Conservation (phyloP, 1,284 basidiomycete species). For the Lentinus polychrous region DNA sequence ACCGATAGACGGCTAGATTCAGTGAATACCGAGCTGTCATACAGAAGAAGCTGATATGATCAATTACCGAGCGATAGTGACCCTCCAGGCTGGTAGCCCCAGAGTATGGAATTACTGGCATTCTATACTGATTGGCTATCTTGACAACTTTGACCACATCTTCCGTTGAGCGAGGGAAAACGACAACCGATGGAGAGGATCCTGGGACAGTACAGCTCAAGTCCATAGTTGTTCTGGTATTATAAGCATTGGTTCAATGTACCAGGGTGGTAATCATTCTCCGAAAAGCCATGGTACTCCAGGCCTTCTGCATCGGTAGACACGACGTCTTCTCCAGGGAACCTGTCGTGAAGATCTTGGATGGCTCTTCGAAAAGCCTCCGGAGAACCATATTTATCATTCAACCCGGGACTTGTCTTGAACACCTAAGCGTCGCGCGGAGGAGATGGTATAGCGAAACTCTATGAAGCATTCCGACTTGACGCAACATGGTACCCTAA, state of each 20-base stretch:
- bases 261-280: slow-evolving; percentile 51
- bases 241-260: too few relatives aligned
- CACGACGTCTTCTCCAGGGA: slow-evolving; percentile 35
- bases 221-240: too few relatives aligned
- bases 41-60: too few relatives aligned
- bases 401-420: slow-evolving; percentile 12
- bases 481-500: too few relatives aligned
- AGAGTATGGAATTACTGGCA: slow-evolving; percentile 51
- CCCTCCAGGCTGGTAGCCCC: slow-evolving; percentile 57
- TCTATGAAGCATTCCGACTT: too few relatives aligned
- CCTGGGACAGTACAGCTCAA: too few relatives aligned
- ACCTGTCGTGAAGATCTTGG: slow-evolving; percentile 34
- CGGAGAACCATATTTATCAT: slow-evolving; percentile 35
- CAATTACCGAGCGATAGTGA: too few relatives aligned
- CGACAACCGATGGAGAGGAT: slow-evolving; percentile 60
- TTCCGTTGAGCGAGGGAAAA: slow-evolving; percentile 40
- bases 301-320: slow-evolving; percentile 52
- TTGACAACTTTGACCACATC: slow-evolving; percentile 54
- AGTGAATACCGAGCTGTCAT: too few relatives aligned
- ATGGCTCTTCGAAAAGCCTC: slow-evolving; percentile 48
- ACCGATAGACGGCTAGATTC: slow-evolving; percentile 20
- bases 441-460: too few relatives aligned
- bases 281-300: slow-evolving; percentile 49
- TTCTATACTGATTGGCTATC: slow-evolving; percentile 46
- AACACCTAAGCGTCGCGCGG: background rate